Conservation (phyloP, 129 eudicot genomes). For the Glebionis coronaria region DNA sequence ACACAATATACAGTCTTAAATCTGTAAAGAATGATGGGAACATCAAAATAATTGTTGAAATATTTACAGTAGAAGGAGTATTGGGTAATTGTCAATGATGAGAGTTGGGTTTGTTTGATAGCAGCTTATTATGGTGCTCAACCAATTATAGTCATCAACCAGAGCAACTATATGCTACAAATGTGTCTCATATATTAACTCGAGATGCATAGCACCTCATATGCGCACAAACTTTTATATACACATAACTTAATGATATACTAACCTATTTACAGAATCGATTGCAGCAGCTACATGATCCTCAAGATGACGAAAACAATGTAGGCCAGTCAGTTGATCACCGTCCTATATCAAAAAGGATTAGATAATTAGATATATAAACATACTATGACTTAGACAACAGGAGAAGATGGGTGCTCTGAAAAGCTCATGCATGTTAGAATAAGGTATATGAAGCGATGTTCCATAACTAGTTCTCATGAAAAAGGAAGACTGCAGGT, state of each 20-base stretch:
- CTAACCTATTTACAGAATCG: conserved; percentile 88
- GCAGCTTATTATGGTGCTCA: neutral
- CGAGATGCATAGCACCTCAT: conserved; percentile 7
- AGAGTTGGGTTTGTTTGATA: neutral
- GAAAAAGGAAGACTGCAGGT: neutral
- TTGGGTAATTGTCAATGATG: neutral
- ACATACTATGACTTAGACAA: conserved; percentile 3
- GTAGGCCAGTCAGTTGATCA: conserved; percentile 87
- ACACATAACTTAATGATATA: conserved; percentile 14
- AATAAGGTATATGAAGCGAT: neutral
- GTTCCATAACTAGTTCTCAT: neutral
- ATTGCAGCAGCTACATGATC: conserved; percentile 78
- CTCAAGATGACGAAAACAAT: conserved; percentile 94
- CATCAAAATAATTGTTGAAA: neutral
- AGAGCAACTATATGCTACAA: neutral
- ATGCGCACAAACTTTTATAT: neutral
- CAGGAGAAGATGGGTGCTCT: neutral
- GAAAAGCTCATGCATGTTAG: neutral
- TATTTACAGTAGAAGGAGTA: too few species aligned
- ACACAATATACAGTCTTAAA: neutral
- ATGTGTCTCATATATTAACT: conserved; percentile 1
- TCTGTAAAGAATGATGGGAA: neutral
- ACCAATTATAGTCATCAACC: neutral
- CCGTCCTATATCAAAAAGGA: conserved; percentile 52
- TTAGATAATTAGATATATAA: conserved; percentile 7